Percentiles rank a stretch among this genome's conserved stretches.
Evolutionary conservation across 1,139 yeast genomes (phyloP).

Genomic region (Kodamaea fungicola): DNA sequence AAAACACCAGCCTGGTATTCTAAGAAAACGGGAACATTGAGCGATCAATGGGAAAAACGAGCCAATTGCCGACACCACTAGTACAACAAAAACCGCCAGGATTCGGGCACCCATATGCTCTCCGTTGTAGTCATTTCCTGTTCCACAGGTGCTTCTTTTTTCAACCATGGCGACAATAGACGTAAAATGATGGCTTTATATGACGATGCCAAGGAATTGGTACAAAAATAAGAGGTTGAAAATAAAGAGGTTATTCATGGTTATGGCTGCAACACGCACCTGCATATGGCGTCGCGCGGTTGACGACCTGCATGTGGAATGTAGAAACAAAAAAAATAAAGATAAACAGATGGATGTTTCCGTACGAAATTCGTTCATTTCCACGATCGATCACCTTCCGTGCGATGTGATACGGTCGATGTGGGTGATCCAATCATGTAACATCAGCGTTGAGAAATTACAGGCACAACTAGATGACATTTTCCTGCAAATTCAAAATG

Average conservation of each 20-base stretch:
- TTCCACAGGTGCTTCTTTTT: conserved; percentile 15
- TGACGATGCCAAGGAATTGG: not conserved
- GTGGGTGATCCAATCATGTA: conserved; percentile 44
- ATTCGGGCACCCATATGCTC: conserved; percentile 24
- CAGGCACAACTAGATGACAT: conserved; percentile 8
- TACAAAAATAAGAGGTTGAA: not conserved
- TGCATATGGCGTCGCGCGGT: not conserved
- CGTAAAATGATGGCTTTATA: not conserved
- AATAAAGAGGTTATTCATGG: not conserved
- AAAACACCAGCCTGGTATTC: conserved; percentile 25
- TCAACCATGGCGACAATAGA: not conserved
- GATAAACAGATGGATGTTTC: conserved; percentile 6
- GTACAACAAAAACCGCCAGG: conserved; percentile 28
- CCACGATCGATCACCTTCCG: conserved; percentile 46
- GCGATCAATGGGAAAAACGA: conserved; percentile 31
- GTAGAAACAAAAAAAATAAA: not conserved
- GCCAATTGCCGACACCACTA: conserved; percentile 30
- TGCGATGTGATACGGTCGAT: conserved; percentile 44
- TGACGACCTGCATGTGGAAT: not conserved
- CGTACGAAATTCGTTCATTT: conserved; percentile 33
- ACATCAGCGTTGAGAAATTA: conserved; percentile 25
- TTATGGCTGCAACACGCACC: not conserved
- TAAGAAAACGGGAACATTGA: conserved; percentile 15
- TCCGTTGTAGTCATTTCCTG: conserved; percentile 20
- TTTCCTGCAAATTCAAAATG: conserved; percentile 6